Evolutionary conservation across 306 rosid species (phyloP).

Genomic region (Cicer judaicum): DNA sequence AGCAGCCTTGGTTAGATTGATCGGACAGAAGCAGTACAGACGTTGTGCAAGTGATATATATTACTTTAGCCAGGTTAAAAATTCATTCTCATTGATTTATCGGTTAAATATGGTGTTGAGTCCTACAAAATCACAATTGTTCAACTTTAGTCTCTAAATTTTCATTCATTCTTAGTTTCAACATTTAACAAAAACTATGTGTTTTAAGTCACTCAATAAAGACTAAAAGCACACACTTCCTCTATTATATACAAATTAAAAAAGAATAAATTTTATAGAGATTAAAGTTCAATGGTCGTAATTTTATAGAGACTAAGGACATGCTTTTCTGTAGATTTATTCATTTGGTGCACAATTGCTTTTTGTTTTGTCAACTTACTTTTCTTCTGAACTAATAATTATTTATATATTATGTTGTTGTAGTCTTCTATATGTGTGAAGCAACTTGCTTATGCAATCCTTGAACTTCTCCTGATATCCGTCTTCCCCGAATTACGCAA

Average conservation of each 20-base stretch:
- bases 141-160: no score
- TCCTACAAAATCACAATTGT: background rate
- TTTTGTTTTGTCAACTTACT: slow-evolving; percentile 7
- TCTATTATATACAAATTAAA: no score
- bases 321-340: background rate
- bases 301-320: background rate
- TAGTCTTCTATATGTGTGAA: slow-evolving; percentile 89
- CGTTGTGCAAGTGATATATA: slow-evolving; percentile 93
- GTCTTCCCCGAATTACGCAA: slow-evolving; percentile 84
- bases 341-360: background rate
- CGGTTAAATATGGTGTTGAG: background rate
- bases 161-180: no score
- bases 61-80: slow-evolving; percentile 86
- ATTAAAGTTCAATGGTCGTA: background rate
- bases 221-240: no score
- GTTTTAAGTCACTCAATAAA: no score
- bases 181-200: no score
- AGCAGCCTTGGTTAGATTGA: slow-evolving; percentile 83
- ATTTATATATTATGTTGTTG: slow-evolving; percentile 21
- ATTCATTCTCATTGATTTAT: slow-evolving; percentile 36
- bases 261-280: no score
- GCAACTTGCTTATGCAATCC: slow-evolving; percentile 86
- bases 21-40: slow-evolving; percentile 85
- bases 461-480: slow-evolving; percentile 79
- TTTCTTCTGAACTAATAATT: slow-evolving; percentile 38